These are phyloP conservation scores for Pseudocercospora pini-densiflorae DNA, from an alignment of 2,329 filamentous ascomycete species.

Conservation along the genomic window DNA sequence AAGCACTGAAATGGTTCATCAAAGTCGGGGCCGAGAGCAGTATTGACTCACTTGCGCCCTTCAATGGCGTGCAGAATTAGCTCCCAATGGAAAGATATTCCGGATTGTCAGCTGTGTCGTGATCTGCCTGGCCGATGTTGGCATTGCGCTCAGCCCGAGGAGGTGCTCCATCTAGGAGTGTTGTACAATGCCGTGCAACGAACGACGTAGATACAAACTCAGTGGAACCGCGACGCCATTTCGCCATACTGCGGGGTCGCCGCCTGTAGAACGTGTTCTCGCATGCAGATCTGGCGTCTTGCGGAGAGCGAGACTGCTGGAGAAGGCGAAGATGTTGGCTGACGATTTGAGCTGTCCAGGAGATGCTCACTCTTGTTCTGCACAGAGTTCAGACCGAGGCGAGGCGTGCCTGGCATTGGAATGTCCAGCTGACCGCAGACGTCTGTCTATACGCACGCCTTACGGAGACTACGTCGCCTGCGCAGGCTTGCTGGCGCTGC, in stretches of 20 bases:
- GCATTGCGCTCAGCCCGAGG: neutral
- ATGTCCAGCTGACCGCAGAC: neutral
- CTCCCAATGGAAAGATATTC: neutral
- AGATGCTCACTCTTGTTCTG: neutral
- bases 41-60: neutral
- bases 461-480: too few relatives aligned
- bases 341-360: neutral
- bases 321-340: neutral
- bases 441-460: too few relatives aligned
- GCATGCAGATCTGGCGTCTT: neutral
- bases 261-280: neutral
- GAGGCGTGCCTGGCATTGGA: neutral
- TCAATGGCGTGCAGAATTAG: neutral
- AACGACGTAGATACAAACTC: neutral
- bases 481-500: too few relatives aligned
- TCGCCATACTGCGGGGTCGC: slow-evolving; percentile 1
- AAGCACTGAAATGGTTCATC: neutral
- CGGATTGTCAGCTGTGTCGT: neutral
- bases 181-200: neutral
- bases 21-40: neutral
- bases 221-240: neutral
- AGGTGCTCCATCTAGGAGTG: neutral
- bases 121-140: neutral
- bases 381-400: neutral
- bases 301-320: neutral